Conservation (phyloP, 164 flowering plant genomes). For the Liquidambar formosana region DNA sequence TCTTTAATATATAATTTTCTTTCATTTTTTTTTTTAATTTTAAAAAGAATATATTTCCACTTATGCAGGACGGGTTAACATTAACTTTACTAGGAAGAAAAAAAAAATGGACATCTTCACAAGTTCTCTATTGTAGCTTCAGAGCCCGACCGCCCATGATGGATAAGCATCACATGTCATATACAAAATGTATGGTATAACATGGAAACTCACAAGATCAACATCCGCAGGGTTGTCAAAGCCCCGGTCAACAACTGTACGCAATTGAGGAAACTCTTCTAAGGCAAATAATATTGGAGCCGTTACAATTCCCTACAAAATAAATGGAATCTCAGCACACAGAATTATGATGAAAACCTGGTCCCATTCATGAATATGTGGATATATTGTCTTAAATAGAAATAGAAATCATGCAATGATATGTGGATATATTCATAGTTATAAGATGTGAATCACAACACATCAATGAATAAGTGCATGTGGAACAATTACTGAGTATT, state of each 20-base stretch:
- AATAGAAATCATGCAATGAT: background rate
- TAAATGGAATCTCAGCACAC: background rate
- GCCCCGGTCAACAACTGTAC: slow-evolving; percentile 62
- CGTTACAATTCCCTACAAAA: slow-evolving; percentile 70
- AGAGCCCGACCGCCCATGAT: background rate
- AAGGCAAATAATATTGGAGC: slow-evolving; percentile 93
- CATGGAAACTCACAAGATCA: slow-evolving; percentile 65
- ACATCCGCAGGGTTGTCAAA: slow-evolving; percentile 68
- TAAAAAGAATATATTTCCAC: no score
- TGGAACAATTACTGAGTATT: no score
- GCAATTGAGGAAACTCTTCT: slow-evolving; percentile 91
- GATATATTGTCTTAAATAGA: no score
- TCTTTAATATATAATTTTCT: no score
- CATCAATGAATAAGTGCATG: no score
- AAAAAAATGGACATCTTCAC: background rate
- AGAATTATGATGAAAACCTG: background rate
- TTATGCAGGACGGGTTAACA: no score
- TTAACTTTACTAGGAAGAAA: no score
- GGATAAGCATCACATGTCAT: background rate
- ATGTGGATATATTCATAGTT: no score
- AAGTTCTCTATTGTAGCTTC: background rate
- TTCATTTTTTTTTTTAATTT: no score
- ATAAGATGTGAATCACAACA: no score
- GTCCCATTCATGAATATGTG: no score
- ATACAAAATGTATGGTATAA: background rate